Conservation (phyloP, 441 rosid genomes). For the Breynia disticha region DNA sequence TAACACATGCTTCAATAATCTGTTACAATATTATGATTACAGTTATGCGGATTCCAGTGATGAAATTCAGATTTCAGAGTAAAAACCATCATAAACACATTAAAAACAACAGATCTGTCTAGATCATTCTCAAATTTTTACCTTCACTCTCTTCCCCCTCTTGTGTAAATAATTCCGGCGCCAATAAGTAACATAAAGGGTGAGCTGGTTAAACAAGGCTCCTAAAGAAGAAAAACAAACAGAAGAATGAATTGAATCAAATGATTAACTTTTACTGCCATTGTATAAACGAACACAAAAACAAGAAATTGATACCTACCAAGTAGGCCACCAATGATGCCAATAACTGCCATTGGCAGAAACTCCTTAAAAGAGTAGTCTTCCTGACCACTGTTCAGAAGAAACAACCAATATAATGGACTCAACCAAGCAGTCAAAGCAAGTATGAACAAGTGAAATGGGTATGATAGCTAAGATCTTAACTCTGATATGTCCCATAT, state of each 20-base stretch:
- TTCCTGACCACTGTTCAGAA: constrained; percentile 75
- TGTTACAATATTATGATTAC: constrained; percentile 20
- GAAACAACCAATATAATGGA: constrained; percentile 1
- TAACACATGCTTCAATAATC: constrained; percentile 94
- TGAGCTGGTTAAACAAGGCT: constrained; percentile 93
- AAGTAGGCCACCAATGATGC: constrained; percentile 86
- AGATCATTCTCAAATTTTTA: constrained; percentile 15
- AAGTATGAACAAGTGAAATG: constrained; percentile 3
- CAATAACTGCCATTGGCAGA: constrained; percentile 94
- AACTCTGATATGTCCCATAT: constrained; percentile 97
- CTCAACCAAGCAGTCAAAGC: constrained; percentile 18
- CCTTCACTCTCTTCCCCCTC: constrained; percentile 84
- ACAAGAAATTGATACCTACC: constrained; percentile 32
- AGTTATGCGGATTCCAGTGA: not conserved
- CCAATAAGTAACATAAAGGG: constrained; percentile 73
- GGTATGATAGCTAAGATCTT: constrained; percentile 24
- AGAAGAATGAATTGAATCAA: constrained; percentile 1
- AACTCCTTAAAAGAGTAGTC: constrained; percentile 87
- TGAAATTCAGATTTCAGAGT: not conserved
- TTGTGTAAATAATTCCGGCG: constrained; percentile 83
- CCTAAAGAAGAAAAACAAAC: constrained; percentile 35
- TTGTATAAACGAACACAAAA: not conserved
- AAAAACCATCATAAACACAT: constrained; percentile 10
- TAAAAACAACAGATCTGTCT: not conserved
- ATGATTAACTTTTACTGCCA: no score